Percentiles rank a stretch among this genome's conserved stretches.
Conservation (phyloP, 495 filamentous ascomycete species). For the Lasiosphaeriaceae sp. region DNA sequence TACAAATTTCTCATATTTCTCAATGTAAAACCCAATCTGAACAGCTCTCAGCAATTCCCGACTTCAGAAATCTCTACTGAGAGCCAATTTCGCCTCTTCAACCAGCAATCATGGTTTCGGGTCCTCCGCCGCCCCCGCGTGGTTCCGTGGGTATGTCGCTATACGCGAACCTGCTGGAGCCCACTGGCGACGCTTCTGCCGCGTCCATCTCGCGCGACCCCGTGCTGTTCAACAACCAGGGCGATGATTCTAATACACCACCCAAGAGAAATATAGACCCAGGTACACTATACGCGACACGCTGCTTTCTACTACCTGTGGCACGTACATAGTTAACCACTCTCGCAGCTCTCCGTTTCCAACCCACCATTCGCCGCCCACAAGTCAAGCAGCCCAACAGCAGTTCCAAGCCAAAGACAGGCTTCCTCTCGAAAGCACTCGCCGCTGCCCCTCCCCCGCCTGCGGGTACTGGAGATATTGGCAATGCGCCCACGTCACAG, state of each 20-base stretch:
- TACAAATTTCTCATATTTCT: neutral
- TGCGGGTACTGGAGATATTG: constrained; percentile 1
- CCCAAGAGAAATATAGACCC: constrained; percentile 72
- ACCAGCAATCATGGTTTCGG: constrained; percentile 14
- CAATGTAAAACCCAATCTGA: neutral
- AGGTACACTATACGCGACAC: constrained; percentile 43
- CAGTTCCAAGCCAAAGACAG: constrained; percentile 55
- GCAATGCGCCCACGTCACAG: constrained; percentile 11
- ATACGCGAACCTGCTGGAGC: constrained; percentile 55
- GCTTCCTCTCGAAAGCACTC: constrained; percentile 39
- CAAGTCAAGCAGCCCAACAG: constrained; percentile 64
- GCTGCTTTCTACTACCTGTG: constrained; percentile 79
- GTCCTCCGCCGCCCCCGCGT: constrained; percentile 19
- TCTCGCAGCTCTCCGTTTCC: constrained; percentile 72
- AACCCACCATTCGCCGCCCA: constrained; percentile 68
- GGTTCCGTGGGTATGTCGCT: constrained; percentile 43
- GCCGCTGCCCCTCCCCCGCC: constrained; percentile 12
- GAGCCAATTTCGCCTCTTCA: neutral
- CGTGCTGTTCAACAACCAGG: constrained; percentile 63
- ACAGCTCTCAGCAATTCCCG: neutral
- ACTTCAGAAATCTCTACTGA: too few species aligned
- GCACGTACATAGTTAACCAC: constrained; percentile 30
- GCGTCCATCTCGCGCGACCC: constrained; percentile 73
- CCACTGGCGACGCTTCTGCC: constrained; percentile 37
- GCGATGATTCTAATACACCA: constrained; percentile 52